Evolutionary conservation across 2,329 filamentous ascomycete genomes (phyloP).

Genomic region (Conoideocrella luteorostrata): DNA sequence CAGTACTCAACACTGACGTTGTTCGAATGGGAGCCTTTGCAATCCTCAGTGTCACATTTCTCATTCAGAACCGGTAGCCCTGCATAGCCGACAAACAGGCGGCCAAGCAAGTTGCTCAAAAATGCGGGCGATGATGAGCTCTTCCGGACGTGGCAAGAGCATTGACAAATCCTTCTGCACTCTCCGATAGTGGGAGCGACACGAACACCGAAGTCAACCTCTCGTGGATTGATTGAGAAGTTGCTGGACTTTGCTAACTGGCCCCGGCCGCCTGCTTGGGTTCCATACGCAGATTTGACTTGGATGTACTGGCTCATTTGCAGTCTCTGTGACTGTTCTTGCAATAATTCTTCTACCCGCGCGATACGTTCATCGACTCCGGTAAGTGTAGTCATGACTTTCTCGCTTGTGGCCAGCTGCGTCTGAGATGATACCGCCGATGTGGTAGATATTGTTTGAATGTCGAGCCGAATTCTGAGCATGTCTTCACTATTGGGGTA

Average conservation of each 20-base stretch:
- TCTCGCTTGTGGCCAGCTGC: slow-evolving; percentile 15
- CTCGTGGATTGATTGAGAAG: neutral
- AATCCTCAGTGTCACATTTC: slow-evolving; percentile 17
- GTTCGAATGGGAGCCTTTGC: slow-evolving; percentile 15
- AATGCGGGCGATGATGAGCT: slow-evolving; percentile 15
- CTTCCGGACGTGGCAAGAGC: slow-evolving; percentile 6
- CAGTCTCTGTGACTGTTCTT: slow-evolving; percentile 16
- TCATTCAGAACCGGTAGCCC: slow-evolving; percentile 20
- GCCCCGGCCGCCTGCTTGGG: neutral
- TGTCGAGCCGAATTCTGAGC: slow-evolving; percentile 3
- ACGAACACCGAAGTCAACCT: slow-evolving; percentile 1
- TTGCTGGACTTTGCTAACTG: neutral
- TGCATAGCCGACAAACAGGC: slow-evolving; percentile 21
- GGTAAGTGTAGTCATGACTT: slow-evolving; percentile 15
- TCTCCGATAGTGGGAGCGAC: neutral
- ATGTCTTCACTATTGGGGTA: neutral
- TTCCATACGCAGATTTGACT: slow-evolving; percentile 17
- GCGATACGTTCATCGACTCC: slow-evolving; percentile 19
- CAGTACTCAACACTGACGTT: slow-evolving; percentile 24
- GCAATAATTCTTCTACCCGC: slow-evolving; percentile 19
- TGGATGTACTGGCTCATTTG: slow-evolving; percentile 18
- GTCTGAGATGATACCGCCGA: slow-evolving; percentile 8
- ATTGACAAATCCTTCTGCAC: neutral
- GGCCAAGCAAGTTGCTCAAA: slow-evolving; percentile 18
- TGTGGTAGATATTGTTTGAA: slow-evolving; percentile 2